Conservation (phyloP, 2,329 filamentous ascomycete genomes). For the Triangularia setosa region DNA sequence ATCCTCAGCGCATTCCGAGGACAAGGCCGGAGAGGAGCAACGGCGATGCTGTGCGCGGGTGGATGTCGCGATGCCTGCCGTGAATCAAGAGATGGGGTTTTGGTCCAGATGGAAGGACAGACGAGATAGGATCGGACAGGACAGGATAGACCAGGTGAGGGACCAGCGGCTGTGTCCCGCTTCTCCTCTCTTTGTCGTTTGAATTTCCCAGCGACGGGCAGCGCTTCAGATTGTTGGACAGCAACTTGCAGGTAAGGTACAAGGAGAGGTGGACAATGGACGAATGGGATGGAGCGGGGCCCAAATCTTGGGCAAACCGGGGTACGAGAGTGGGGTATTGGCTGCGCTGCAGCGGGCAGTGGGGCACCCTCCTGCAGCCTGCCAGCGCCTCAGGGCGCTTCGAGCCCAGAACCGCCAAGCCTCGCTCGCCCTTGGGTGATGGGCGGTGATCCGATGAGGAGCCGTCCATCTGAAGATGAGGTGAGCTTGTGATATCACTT, state of each 20-base stretch:
- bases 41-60: neutral
- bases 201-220: neutral
- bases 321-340: neutral
- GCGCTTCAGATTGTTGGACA: conserved; percentile 6
- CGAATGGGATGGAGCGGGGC: conserved; percentile 9
- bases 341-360: neutral
- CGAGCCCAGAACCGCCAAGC: no score
- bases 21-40: neutral
- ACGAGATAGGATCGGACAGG: neutral
- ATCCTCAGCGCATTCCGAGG: neutral
- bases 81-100: neutral
- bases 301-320: neutral
- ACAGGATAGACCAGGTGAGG: neutral
- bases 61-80: neutral
- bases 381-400: neutral
- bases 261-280: conserved; percentile 4
- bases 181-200: neutral
- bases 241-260: neutral
- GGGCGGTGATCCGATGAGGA: no score
- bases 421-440: no score
- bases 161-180: neutral
- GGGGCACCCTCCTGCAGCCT: neutral
- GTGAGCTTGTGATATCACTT: neutral
- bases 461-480: neutral
- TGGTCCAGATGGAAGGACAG: neutral